phyloP scores from a whole-genome alignment of 495 filamentous ascomycete genomes.

The Aspergillus biplanus region DNA sequence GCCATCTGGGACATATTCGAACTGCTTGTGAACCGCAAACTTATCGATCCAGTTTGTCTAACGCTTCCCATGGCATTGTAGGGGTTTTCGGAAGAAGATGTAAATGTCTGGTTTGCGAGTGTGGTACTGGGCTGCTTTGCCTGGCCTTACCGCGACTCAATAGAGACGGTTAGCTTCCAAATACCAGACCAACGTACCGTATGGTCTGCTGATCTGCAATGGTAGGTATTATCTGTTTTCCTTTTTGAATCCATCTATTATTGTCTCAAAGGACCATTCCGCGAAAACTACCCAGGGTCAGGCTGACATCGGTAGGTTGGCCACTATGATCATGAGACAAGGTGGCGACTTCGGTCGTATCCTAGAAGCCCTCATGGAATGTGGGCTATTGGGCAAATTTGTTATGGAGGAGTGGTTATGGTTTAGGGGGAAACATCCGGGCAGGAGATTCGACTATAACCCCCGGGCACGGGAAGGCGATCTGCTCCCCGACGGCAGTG shows the following conservation, averaged over 20 bases:
- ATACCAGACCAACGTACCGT: neutral
- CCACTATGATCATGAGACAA: conserved; percentile 1
- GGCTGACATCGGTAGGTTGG: neutral
- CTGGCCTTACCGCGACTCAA: neutral
- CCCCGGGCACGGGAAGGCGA: neutral
- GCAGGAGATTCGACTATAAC: neutral
- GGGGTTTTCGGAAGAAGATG: neutral
- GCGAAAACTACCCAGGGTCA: neutral
- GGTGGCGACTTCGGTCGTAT: neutral
- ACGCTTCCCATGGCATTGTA: neutral
- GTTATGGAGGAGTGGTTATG: neutral
- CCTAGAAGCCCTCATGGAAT: neutral
- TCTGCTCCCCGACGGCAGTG: conserved; percentile 1
- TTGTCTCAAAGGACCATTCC: neutral
- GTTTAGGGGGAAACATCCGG: neutral
- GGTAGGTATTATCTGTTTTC: neutral
- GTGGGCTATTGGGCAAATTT: neutral
- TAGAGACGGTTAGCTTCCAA: neutral
- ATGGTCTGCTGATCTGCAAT: neutral
- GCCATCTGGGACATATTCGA: neutral
- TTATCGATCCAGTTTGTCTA: conserved; percentile 1
- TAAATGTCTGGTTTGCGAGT: conserved; percentile 2
- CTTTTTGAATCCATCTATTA: neutral
- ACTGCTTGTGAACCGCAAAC: neutral
- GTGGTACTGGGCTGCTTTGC: neutral